Evolutionary conservation across 169 alveolate species (phyloP).

Genomic region (Eimeria brunetti): DNA sequence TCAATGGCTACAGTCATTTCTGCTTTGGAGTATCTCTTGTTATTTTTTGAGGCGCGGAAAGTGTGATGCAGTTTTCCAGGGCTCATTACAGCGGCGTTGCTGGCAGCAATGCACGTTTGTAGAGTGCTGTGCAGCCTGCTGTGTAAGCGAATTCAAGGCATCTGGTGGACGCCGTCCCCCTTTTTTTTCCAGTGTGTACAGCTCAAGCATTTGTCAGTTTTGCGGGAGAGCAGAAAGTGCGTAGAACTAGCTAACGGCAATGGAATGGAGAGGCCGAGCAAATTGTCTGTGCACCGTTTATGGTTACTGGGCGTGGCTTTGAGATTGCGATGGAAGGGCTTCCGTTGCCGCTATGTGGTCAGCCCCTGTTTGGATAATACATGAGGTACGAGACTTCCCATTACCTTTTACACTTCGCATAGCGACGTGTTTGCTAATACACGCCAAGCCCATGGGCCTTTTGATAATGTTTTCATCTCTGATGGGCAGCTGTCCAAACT

Average conservation of each 20-base stretch:
- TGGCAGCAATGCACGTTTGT: too few relatives aligned
- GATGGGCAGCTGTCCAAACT: not conserved
- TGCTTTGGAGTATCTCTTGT: not conserved
- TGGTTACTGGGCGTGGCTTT: not conserved
- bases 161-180: not conserved
- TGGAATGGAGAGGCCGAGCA: not conserved
- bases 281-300: not conserved
- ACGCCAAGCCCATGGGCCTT: not conserved
- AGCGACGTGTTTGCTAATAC: not conserved
- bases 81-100: too few relatives aligned
- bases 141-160: not conserved
- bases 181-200: not conserved
- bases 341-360: not conserved
- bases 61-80: not conserved
- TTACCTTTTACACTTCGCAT: not conserved
- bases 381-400: not conserved
- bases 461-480: not conserved
- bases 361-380: not conserved
- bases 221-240: not conserved
- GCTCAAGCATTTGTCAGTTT: not conserved
- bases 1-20: not conserved
- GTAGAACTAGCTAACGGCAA: not conserved
- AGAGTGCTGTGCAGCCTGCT: not conserved
- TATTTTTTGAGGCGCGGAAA: not conserved
- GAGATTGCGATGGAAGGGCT: not conserved